Base-by-base conservation (phyloP, 345 rosid genomes). In the Cardamine chenopodiifolia region DNA sequence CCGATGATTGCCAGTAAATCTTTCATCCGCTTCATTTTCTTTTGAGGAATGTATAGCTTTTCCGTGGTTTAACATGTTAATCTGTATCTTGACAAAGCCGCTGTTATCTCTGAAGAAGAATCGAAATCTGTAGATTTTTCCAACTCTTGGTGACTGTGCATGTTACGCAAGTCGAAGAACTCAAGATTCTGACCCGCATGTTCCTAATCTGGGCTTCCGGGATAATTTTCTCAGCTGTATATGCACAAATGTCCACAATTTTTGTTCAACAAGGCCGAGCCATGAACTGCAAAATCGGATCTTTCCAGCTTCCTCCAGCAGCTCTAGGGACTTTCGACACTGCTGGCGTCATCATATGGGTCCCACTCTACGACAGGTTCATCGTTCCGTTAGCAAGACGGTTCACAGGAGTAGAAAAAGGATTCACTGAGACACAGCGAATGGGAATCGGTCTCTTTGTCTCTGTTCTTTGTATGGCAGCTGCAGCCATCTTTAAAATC, bases 181-280 rank as follows among this genome's bases (percentile, higher is more conserved):
- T 95, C 57, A 95, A 95, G 82, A 92, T 95, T 68, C 77, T 95
- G 84, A 78, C 89, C 45, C 91, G 97, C 29, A 89, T 95, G 97
- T 89, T 92, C 69, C 97, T 97, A 7, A 86, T 95, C 34, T 95
- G 99, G 99, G 96, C 94, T 53, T 86, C 91, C 2, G 97, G 93
- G 62, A 95, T 95, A 18, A 78, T 89, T 19, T 95, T 95, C 76
- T 81, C 93, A 19, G 93, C 96, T 6, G 91, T 92, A 2, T 83
- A 92, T 54, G 90, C 97, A 22, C 99, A 95, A 68, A 92, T 90
- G 86, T 90, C 96, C 7, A 90, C 97, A 15, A 82, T 90, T 92
- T 95, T 90, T 57, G 97, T 95, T 62, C 97, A 93, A 75, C 97
- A 93, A 82, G 98, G 98, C 47, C 87, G 83, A 85, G 74, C 85